A percentile compares a stretch with the other conserved stretches of the same genome.
Evolutionary conservation across 495 filamentous ascomycete species (phyloP).

Genomic region (Clavariopsis aquatica): DNA sequence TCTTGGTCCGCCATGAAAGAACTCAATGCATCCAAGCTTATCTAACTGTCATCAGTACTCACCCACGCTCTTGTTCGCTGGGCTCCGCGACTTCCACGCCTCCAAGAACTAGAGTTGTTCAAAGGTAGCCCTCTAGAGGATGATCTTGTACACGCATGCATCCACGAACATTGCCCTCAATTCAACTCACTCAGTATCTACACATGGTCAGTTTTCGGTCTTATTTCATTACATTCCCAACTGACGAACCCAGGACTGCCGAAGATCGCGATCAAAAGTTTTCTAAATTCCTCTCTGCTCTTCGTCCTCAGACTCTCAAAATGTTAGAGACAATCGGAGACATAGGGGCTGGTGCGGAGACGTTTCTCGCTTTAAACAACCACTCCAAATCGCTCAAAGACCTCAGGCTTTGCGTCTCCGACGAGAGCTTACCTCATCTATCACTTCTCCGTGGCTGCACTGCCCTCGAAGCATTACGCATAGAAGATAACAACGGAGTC

Average conservation of each 20-base stretch:
- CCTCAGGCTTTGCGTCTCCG: conserved; percentile 57
- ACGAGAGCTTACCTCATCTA: conserved; percentile 52
- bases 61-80: conserved; percentile 49
- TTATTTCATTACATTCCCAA: background rate
- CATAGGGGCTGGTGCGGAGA: conserved; percentile 54
- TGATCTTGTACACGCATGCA: conserved; percentile 52
- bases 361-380: conserved; percentile 58
- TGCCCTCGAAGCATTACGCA: conserved; percentile 53
- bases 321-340: conserved; percentile 60
- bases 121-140: conserved; percentile 59
- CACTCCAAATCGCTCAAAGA: conserved; percentile 60
- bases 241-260: conserved; percentile 31
- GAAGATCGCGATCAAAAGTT: conserved; percentile 56
- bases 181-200: conserved; percentile 64
- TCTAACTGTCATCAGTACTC: conserved; percentile 41
- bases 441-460: conserved; percentile 55
- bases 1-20: background rate
- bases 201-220: conserved; percentile 46
- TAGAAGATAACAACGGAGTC: conserved; percentile 48
- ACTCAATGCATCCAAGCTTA: background rate
- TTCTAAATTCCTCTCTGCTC: conserved; percentile 57
- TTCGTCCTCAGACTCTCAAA: conserved; percentile 60
- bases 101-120: conserved; percentile 56
- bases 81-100: conserved; percentile 49
- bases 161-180: conserved; percentile 59